Evolutionary conservation across 163 green algal genomes (phyloP).

Genomic region (Scenedesmus sp.): DNA sequence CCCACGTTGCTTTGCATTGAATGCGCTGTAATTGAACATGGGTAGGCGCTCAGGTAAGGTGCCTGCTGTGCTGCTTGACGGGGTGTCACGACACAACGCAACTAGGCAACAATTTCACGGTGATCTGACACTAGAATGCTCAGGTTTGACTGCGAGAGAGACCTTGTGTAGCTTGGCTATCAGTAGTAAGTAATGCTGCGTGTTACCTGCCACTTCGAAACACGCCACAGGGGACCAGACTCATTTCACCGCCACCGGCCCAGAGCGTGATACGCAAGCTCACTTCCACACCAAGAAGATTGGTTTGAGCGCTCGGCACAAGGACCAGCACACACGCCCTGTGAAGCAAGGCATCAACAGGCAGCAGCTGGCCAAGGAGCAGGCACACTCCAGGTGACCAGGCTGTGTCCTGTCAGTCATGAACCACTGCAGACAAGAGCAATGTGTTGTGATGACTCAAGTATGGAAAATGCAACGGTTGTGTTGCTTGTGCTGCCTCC

Average conservation of each 20-base stretch:
- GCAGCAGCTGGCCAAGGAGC: constrained; percentile 10
- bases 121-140: not conserved
- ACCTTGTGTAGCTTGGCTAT: not conserved
- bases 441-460: too few species aligned
- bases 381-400: not conserved
- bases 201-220: not conserved
- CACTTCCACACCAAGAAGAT: constrained; percentile 3
- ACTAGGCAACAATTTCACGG: not conserved
- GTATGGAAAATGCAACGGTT: not conserved
- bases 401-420: not conserved
- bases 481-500: not conserved
- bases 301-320: constrained; percentile 19
- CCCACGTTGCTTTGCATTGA: not conserved
- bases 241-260: constrained; percentile 4
- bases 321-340: constrained; percentile 27
- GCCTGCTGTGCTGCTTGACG: not conserved
- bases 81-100: not conserved
- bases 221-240: not conserved
- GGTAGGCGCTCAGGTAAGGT: constrained; percentile 13
- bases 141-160: too few species aligned
- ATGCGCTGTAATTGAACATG: not conserved
- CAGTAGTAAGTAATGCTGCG: not conserved
- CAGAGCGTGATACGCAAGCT: not conserved
- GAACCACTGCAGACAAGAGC: not conserved
- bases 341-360: constrained; percentile 2